These are phyloP conservation scores for Lumnitzera littorea DNA, from an alignment of 345 rosid species.

Conservation along the genomic window DNA sequence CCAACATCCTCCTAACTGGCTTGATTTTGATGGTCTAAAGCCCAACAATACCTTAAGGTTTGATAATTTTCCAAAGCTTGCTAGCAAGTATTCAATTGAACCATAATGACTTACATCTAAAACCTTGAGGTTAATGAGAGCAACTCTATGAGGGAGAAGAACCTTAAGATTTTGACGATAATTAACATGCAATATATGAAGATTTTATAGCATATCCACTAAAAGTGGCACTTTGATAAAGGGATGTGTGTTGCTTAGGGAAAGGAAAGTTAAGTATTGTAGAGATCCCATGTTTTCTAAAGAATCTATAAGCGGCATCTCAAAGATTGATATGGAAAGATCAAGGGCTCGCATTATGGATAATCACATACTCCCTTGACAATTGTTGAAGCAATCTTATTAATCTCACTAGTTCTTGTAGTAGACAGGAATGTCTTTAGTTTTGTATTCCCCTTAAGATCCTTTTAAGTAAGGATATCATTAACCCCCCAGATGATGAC, in stretches of 20 bases:
- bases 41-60: slow-evolving; percentile 58
- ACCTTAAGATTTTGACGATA: slow-evolving; percentile 49
- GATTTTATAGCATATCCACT: slow-evolving; percentile 38
- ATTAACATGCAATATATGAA: slow-evolving; percentile 52
- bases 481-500: slow-evolving; percentile 39
- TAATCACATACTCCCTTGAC: slow-evolving; percentile 36
- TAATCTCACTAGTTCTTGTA: slow-evolving; percentile 48
- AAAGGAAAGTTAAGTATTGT: slow-evolving; percentile 44
- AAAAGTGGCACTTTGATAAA: slow-evolving; percentile 49
- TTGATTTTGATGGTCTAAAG: slow-evolving; percentile 46
- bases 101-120: slow-evolving; percentile 51
- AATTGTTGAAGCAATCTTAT: slow-evolving; percentile 35
- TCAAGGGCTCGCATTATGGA: slow-evolving; percentile 44
- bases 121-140: slow-evolving; percentile 41
- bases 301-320: slow-evolving; percentile 31
- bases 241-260: slow-evolving; percentile 64
- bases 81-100: slow-evolving; percentile 49
- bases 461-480: slow-evolving; percentile 26
- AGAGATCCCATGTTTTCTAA: slow-evolving; percentile 36
- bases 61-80: slow-evolving; percentile 45
- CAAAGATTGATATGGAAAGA: slow-evolving; percentile 45
- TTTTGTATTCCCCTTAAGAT: slow-evolving; percentile 27
- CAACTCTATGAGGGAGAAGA: slow-evolving; percentile 31
- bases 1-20: slow-evolving; percentile 34
- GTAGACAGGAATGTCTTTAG: slow-evolving; percentile 53